phyloP scores from a whole-genome alignment of 768 basidiomycete species.

The Albatrellus ellisii region DNA sequence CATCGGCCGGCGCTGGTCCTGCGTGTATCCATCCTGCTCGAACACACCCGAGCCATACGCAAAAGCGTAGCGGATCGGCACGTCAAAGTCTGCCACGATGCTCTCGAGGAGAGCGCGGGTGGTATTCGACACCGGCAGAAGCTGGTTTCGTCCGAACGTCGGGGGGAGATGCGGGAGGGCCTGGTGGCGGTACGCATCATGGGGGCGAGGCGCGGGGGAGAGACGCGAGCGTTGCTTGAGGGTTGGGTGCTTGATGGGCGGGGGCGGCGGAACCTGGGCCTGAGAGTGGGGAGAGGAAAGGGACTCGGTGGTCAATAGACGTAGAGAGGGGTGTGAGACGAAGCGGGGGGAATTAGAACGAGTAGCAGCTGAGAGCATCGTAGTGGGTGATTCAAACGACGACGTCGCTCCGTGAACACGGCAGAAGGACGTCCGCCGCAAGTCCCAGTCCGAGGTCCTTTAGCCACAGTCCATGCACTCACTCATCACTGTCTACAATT shows the following conservation, averaged over 20 bases:
- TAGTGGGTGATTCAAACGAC: slow-evolving; percentile 3
- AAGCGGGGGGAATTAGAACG: slow-evolving; percentile 6
- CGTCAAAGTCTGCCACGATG: slow-evolving; percentile 71
- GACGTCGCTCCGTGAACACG: no score
- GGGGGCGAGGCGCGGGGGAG: slow-evolving; percentile 30
- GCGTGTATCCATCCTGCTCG: slow-evolving; percentile 70
- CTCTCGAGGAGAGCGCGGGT: slow-evolving; percentile 70
- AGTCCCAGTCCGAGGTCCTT: no score
- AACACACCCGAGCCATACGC: slow-evolving; percentile 97
- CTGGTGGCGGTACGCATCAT: slow-evolving; percentile 16
- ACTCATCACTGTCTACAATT: no score
- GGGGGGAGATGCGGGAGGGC: slow-evolving; percentile 46
- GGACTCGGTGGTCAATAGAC: slow-evolving; percentile 11
- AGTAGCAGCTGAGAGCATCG: slow-evolving; percentile 8
- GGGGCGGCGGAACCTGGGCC: slow-evolving; percentile 14
- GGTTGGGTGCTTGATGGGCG: slow-evolving; percentile 18
- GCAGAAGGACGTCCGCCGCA: no score
- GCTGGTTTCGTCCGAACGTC: slow-evolving; percentile 70
- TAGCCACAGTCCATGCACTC: no score
- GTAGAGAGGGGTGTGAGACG: neutral
- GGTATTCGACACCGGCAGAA: slow-evolving; percentile 65
- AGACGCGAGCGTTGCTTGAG: slow-evolving; percentile 24
- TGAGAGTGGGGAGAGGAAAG: slow-evolving; percentile 1
- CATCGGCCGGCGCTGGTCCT: slow-evolving; percentile 46
- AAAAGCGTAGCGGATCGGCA: slow-evolving; percentile 92